phyloP scores from a whole-genome alignment of 2,329 filamentous ascomycete species.

The Colletotrichum sp. region DNA sequence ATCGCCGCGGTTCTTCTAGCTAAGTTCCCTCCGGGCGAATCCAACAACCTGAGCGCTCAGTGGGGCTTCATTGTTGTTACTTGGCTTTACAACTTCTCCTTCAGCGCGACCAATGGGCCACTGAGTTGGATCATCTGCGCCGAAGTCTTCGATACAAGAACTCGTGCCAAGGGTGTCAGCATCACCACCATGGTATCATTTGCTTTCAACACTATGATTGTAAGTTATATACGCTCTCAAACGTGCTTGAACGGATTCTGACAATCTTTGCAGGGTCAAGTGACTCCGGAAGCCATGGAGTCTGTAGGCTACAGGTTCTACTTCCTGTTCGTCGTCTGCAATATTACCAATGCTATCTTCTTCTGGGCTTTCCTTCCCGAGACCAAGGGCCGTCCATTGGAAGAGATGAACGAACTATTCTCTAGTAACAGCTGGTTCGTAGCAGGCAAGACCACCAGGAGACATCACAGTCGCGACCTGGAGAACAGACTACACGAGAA shows the following conservation, averaged over 20 bases:
- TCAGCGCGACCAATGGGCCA: slow-evolving; percentile 69
- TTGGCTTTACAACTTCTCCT: slow-evolving; percentile 82
- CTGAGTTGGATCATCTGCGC: slow-evolving; percentile 66
- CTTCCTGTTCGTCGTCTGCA: slow-evolving; percentile 51
- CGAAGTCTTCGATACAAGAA: slow-evolving; percentile 80
- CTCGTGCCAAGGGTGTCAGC: slow-evolving; percentile 74
- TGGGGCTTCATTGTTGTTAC: slow-evolving; percentile 78
- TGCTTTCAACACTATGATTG: slow-evolving; percentile 78
- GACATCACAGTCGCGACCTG: neutral
- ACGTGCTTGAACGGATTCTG: slow-evolving; percentile 35
- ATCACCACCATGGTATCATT: slow-evolving; percentile 76
- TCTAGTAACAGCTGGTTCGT: slow-evolving; percentile 69
- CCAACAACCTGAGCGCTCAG: slow-evolving; percentile 31
- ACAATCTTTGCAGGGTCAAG: neutral
- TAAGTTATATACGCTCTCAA: slow-evolving; percentile 50
- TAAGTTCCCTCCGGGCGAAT: slow-evolving; percentile 62
- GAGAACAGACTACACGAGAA: neutral
- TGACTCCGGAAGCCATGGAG: neutral
- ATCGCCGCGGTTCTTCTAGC: slow-evolving; percentile 61
- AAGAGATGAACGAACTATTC: slow-evolving; percentile 73
- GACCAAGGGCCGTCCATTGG: slow-evolving; percentile 66
- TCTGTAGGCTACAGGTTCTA: neutral
- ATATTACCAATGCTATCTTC: slow-evolving; percentile 51
- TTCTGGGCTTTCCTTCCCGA: slow-evolving; percentile 73
- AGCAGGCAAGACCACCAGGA: slow-evolving; percentile 27